Conservation (phyloP, 2,329 filamentous ascomycete species). For the Sordariomycetes sp. region DNA sequence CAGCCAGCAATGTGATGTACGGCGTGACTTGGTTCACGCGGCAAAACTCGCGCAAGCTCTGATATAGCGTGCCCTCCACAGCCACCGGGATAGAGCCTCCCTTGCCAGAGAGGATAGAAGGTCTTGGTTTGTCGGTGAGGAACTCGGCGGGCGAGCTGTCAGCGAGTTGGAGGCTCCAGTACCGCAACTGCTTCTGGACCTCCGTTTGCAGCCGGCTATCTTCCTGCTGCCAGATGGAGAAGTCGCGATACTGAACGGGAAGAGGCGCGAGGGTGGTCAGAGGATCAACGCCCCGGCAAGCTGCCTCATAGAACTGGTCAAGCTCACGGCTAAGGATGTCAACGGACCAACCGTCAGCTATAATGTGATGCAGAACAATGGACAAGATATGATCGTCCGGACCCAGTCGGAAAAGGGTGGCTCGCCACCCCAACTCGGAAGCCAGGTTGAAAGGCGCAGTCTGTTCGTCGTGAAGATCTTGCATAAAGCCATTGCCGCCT, state of each 20-base stretch:
- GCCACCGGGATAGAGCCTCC: neutral
- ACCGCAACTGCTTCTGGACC: constrained; percentile 11
- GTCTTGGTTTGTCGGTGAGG: constrained; percentile 25
- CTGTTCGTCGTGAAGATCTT: constrained; percentile 8
- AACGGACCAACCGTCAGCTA: constrained; percentile 18
- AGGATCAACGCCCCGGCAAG: constrained; percentile 5
- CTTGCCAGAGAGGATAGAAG: constrained; percentile 10
- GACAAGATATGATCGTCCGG: constrained; percentile 11
- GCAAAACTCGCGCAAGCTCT: constrained; percentile 7
- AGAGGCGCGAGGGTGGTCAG: constrained; percentile 8
- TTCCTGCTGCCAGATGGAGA: constrained; percentile 13
- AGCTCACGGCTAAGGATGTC: constrained; percentile 14
- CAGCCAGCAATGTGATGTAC: constrained; percentile 5
- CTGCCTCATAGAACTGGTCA: constrained; percentile 9
- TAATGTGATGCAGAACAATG: constrained; percentile 17
- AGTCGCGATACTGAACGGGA: constrained; percentile 16
- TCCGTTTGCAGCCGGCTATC: constrained; percentile 6
- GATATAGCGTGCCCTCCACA: constrained; percentile 2
- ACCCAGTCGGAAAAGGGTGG: constrained; percentile 5
- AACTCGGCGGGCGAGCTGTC: constrained; percentile 7
- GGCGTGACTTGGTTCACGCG: constrained; percentile 2
- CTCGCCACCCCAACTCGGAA: constrained; percentile 12
- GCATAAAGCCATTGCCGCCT: neutral
- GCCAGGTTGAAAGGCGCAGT: constrained; percentile 12
- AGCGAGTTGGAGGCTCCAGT: constrained; percentile 11